Evolutionary conservation across 257 asterid species (phyloP), one percentile per base, ranked within the genome.

Genomic region (Solanum sejunctum): DNA sequence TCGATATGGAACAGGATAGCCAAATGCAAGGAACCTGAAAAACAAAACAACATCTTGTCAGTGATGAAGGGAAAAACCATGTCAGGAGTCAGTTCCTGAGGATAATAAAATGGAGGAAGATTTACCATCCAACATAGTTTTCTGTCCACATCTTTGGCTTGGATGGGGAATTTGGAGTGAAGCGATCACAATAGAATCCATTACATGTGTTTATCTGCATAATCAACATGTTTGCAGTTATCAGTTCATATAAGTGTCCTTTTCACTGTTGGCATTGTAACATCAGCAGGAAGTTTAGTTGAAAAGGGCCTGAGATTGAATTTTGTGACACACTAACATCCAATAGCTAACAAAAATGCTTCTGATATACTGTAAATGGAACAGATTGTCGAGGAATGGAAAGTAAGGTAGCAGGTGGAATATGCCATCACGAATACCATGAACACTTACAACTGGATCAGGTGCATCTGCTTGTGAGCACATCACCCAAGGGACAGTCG

Each of bases 401-500:
- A 47, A 69, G 77, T 69, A 36, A 67, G 49, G 77, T 69, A 69
- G 47, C 11, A 9, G 51, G 51, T 36, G 77, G 77, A 36, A 69
- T 8, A 69, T 3, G 51, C 51, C 26, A 69, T 11, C 16, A 72
- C 17, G 16, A 84, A n/a, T 56, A 43, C 36, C 58, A 71, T 64
- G 10, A 85, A 0, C 84, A 82, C 94, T 80, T 90, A 93, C 98
- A 47, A 94, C 82, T 49, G 98, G 94, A 87, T 91, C 97, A 8
- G 96, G 98, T 39, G 97, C 98, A 88, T 94, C 95, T 69, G 3
- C 84, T 75, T 93, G 98, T 41, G 83, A 78, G 83, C 97, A 93
- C 98, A 93, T 94, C 88, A 94, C 98, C 98, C 97, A 94, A 17
- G 98, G 98, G 32, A 94, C 96, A 4, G 92, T 84, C 13, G 95